Base-by-base conservation (phyloP, 441 rosid genomes). In the Croton setiger region DNA sequence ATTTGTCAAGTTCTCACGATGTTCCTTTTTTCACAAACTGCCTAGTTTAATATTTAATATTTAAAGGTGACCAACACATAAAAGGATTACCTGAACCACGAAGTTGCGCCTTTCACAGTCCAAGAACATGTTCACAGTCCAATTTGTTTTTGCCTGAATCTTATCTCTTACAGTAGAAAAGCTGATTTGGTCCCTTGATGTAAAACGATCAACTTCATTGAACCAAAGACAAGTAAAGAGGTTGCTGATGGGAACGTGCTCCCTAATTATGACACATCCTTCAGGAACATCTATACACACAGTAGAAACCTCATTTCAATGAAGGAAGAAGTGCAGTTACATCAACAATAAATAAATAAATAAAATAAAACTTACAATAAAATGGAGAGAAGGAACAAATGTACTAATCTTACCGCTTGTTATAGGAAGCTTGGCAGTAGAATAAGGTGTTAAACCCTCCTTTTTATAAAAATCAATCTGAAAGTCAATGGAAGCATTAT, bases 41-140 rank as follows among this genome's bases (percentile, higher is more conserved):
- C 4, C 45, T 37, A 23, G 9, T 64, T 64, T 14, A 17, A 48
- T 14, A 17, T 47, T 14, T 11, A 14, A 51, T 56, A 33, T 48
- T 59, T 13, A 7, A n/a, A 20, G 9, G 47, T 36, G 49, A 39
- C 12, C 49, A 60, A 39, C 0, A 37, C 23, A 13, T 18, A 67
- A 76, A 68, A 60, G 45, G 61, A 71, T 77, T 79, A 95, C 99
- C 99, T 95, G 99, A 80, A 89, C 87, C 23, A 95, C 99, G 64
- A 95, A 95, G 78, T 95, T 89, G 48, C 98, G 91, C 79, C 98
- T 83, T 83, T 95, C 96, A 43, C 99, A 95, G 81, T 92, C 99
- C 80, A 86, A 83, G 80, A 95, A 95, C 99, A 95, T 95, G 73
- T 87, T 86, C 68, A 90, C 79, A 20, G 87, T 90, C 97, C 97